A percentile compares a stretch with the other conserved stretches of the same genome.
phyloP scores from a whole-genome alignment of 2,329 filamentous ascomycete species.

The Fusarium beomiforme region DNA sequence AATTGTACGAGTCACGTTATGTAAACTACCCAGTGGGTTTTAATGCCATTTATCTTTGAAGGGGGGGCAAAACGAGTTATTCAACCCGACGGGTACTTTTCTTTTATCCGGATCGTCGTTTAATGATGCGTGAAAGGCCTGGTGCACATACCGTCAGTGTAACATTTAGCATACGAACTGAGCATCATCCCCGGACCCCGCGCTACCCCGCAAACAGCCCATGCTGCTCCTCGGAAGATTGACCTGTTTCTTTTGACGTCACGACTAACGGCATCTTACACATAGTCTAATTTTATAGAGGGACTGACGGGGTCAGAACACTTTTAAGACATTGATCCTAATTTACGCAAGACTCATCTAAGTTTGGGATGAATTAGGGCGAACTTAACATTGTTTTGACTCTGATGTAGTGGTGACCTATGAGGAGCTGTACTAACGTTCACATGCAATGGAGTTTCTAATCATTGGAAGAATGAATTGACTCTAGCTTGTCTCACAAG shows the following conservation, averaged over 20 bases:
- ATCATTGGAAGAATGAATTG: not conserved
- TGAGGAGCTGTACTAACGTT: too few relatives aligned
- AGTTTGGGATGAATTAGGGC: too few relatives aligned
- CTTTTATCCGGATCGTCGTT: not conserved
- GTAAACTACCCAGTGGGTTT: not conserved
- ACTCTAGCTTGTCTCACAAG: not conserved
- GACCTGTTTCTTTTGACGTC: not conserved
- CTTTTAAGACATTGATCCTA: too few relatives aligned
- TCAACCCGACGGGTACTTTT: not conserved
- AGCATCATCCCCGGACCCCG: not conserved
- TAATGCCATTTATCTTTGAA: too few relatives aligned
- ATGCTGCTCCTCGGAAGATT: not conserved
- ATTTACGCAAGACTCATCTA: too few relatives aligned
- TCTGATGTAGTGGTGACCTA: too few relatives aligned
- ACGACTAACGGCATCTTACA: not conserved
- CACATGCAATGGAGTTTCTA: fast-evolving
- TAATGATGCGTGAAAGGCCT: not conserved
- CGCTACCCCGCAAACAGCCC: constrained; percentile 5
- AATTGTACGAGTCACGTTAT: not conserved
- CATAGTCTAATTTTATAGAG: too few relatives aligned
- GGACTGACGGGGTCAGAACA: too few relatives aligned
- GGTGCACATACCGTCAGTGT: not conserved
- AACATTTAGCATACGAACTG: not conserved
- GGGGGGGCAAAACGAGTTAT: too few relatives aligned
- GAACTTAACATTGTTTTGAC: too few relatives aligned